Conservation (phyloP, 1,284 basidiomycete genomes). For the Microbotryum intermedium region DNA sequence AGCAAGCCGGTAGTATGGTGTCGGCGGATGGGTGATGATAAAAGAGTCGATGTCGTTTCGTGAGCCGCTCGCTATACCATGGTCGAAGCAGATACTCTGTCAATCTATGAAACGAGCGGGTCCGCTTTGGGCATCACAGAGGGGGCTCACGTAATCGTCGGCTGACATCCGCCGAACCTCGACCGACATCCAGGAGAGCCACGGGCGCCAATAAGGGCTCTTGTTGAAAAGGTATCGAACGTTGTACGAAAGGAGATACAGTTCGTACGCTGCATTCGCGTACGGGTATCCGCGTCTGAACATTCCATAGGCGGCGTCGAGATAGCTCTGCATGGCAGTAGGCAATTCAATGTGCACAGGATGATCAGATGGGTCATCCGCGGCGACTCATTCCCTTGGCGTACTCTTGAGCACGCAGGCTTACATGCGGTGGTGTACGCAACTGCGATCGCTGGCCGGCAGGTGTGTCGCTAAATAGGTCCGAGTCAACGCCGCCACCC, state of each 20-base stretch:
- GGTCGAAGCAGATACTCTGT: conserved; percentile 3
- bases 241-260: conserved; percentile 75
- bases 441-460: not conserved
- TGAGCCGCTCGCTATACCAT: conserved; percentile 39
- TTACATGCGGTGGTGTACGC: no score
- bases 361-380: no score
- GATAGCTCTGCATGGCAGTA: not conserved
- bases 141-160: conserved; percentile 50
- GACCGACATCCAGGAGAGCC: conserved; percentile 74
- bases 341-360: no score
- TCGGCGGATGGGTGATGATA: conserved; percentile 11
- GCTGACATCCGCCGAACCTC: conserved; percentile 67
- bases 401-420: no score
- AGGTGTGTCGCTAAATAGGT: conserved; percentile 15
- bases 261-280: conserved; percentile 64
- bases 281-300: conserved; percentile 58
- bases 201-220: conserved; percentile 82
- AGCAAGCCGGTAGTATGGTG: conserved; percentile 14
- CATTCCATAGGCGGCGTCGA: conserved; percentile 25
- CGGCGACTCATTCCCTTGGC: no score
- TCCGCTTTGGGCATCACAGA: not conserved
- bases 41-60: not conserved
- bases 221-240: conserved; percentile 82
- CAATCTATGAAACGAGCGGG: conserved; percentile 31
- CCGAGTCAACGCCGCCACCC: conserved; percentile 61